Base-by-base conservation (phyloP, 2,329 filamentous ascomycete species). In the Monosporascus sp. region DNA sequence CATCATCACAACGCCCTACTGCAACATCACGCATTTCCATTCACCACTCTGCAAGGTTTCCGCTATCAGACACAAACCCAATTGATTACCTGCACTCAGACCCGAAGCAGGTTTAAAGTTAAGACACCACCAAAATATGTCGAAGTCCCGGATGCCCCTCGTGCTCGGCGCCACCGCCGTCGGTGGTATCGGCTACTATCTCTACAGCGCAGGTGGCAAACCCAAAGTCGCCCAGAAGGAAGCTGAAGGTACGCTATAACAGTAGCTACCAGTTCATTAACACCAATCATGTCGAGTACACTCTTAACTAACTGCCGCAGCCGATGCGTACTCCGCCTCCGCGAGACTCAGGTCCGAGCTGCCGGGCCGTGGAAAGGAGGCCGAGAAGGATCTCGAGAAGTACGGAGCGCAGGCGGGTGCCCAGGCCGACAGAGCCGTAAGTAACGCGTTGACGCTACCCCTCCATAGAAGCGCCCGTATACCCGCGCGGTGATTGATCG, bases 191-290 rank as follows among this genome's bases (percentile, higher is more conserved):
- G 90, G 88, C 44, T 97, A 96, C 80, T 97, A 97, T 77, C 81
- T 97, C 57, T 99, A 96, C 79, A 79, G 74, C 49, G 88, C 92
- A 17, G 93, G 93, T 56, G 92, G 93, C 53, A 82, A 84, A 70
- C 80, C 90, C 49, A 89, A 88, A 72, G 84, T 81, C 48, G 93
- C 92, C n/a, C 84, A 91, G 80, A 89, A 93, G 78, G 79, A 94
- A 71, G 81, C 89, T 61, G 89, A 96, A 77, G 82, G 93, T 96
- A 75, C 46, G 84, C 75, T 24, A 18, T 44, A 47, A 22, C 22
- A 14, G 14, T 14, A 34, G 31, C 31, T 14, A 5, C 3, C 31
- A 14, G 11, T 14, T 34, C 3, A 34, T 34, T 34, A 34, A 5
- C 9, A 14, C 31, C 31, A 34, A 34, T 5, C 31, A 34, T 34